Evolutionary conservation across 2,329 filamentous ascomycete genomes (phyloP).

Genomic region (Dissoconium aciculare): DNA sequence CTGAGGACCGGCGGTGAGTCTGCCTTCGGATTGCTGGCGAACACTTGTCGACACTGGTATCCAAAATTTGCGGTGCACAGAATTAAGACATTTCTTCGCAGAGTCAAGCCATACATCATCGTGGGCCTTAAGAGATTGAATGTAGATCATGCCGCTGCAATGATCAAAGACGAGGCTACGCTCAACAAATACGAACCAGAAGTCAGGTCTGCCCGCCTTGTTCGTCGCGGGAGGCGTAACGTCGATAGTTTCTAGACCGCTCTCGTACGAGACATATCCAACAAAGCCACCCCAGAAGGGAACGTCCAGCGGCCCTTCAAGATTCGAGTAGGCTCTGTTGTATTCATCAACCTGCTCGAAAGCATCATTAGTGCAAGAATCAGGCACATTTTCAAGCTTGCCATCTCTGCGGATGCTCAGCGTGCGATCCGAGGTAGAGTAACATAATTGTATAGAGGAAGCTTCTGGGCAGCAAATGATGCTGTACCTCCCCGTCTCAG

Average conservation of each 20-base stretch:
- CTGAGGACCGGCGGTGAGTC: constrained; percentile 13
- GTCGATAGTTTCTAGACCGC: constrained; percentile 50
- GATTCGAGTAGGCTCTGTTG: background rate
- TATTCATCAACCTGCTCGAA: background rate
- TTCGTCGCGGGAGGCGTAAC: constrained; percentile 28
- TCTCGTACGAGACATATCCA: constrained; percentile 74
- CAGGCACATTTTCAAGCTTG: too few relatives aligned
- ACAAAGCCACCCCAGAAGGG: constrained; percentile 74
- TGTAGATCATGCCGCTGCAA: constrained; percentile 41
- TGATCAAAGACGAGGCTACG: constrained; percentile 69
- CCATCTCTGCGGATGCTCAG: too few relatives aligned
- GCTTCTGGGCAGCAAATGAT: constrained; percentile 46
- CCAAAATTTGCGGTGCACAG: background rate
- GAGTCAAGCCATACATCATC: constrained; percentile 22
- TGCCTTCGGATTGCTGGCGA: background rate
- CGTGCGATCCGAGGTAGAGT: too few relatives aligned
- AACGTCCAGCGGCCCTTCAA: constrained; percentile 21
- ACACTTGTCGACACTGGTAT: background rate
- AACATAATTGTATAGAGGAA: background rate
- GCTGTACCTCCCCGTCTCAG: constrained; percentile 49
- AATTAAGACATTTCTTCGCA: constrained; percentile 4
- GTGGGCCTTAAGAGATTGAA: constrained; percentile 50
- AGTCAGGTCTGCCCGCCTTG: constrained; percentile 43
- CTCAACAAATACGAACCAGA: constrained; percentile 62
- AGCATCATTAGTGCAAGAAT: too few relatives aligned